A percentile compares a stretch with the other conserved stretches of the same genome.
phyloP scores from a whole-genome alignment of 1,284 basidiomycete species.

The Cutaneotrichosporon cutaneum region DNA sequence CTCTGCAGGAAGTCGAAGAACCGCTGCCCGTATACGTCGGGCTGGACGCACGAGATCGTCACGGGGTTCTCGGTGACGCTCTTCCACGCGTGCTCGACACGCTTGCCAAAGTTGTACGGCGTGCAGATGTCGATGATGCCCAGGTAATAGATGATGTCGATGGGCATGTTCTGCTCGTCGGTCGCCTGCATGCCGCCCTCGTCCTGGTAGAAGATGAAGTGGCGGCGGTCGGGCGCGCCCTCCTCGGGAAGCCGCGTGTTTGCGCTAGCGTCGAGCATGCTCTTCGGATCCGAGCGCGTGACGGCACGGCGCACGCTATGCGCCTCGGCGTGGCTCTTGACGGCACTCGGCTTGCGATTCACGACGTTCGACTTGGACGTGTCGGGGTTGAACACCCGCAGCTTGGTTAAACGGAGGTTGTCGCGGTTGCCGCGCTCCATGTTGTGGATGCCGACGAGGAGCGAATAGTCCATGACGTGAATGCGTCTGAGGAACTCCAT shows the following conservation, averaged over 20 bases:
- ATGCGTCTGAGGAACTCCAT: conserved; percentile 78
- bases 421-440: conserved; percentile 87
- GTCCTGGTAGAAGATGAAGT: conserved; percentile 94
- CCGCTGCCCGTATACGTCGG: conserved; percentile 76
- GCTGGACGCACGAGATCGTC: conserved; percentile 88
- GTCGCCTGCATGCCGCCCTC: conserved; percentile 92
- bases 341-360: conserved; percentile 61
- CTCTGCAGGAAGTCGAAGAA: conserved; percentile 85
- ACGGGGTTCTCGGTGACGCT: conserved; percentile 81
- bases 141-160: conserved; percentile 87
- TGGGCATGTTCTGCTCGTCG: conserved; percentile 71
- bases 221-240: conserved; percentile 68
- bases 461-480: conserved; percentile 93
- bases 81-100: conserved; percentile 88
- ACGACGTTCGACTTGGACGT: conserved; percentile 52
- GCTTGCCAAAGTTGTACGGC: conserved; percentile 77
- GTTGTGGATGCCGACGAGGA: conserved; percentile 92
- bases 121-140: conserved; percentile 94
- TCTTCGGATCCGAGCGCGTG: conserved; percentile 74
- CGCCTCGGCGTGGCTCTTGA: conserved; percentile 67
- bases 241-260: conserved; percentile 66
- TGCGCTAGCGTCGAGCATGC: conserved; percentile 58
- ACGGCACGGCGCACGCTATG: conserved; percentile 81
- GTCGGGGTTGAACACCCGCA: conserved; percentile 76
- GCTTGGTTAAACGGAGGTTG: conserved; percentile 80